A percentile compares a stretch with the other conserved stretches of the same genome.
phyloP scores from a whole-genome alignment of 441 rosid genomes.

The Biscutella auriculata region DNA sequence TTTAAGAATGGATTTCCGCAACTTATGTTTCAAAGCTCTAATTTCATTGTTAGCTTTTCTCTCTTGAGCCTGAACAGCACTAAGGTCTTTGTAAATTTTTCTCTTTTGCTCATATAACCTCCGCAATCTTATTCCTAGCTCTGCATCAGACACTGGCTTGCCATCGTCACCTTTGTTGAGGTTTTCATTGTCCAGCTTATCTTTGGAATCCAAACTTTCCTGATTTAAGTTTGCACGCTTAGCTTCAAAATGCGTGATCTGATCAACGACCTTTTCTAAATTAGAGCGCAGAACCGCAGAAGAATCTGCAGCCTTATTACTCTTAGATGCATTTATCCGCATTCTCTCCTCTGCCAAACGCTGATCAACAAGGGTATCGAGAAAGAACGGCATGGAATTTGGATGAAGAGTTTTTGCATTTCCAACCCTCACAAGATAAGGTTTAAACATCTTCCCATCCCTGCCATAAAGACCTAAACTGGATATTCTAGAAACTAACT shows the following conservation, averaged over 20 bases:
- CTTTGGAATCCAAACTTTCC: conserved; percentile 39
- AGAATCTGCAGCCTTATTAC: conserved; percentile 35
- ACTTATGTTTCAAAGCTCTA: conserved; percentile 55
- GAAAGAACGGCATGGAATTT: conserved; percentile 73
- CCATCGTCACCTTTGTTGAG: conserved; percentile 32
- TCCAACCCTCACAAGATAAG: conserved; percentile 96
- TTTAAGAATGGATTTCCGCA: conserved; percentile 69
- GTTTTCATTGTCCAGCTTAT: conserved; percentile 36
- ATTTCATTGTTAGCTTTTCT: conserved; percentile 63
- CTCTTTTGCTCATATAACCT: conserved; percentile 80
- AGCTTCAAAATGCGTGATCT: conserved; percentile 71
- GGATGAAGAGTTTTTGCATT: conserved; percentile 87
- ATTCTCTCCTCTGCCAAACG: conserved; percentile 68
- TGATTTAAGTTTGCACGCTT: conserved; percentile 79
- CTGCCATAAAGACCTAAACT: conserved; percentile 74
- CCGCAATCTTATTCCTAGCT: conserved; percentile 53
- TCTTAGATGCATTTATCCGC: conserved; percentile 33
- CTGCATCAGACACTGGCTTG: conserved; percentile 61
- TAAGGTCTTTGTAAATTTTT: conserved; percentile 77
- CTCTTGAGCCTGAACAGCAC: conserved; percentile 78
- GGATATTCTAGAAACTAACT: conserved; percentile 80
- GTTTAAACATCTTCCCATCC: conserved; percentile 84
- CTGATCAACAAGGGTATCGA: conserved; percentile 86
- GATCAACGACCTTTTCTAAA: conserved; percentile 76
- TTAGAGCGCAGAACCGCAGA: conserved; percentile 57